Evolutionary conservation across 345 rosid genomes (phyloP).

Genomic region (Aegle marmelos): DNA sequence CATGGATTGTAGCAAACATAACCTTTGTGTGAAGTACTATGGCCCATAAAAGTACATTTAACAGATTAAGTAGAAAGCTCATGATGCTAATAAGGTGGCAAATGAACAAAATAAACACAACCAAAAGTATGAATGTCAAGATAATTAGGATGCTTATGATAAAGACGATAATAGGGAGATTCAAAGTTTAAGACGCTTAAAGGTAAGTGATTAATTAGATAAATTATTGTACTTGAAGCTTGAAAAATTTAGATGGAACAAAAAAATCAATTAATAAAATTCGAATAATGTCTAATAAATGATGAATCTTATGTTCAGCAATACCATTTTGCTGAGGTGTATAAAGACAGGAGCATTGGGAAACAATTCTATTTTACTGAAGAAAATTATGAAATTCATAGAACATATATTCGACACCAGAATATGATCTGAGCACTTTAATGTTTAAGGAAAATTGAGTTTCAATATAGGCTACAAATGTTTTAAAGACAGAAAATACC

Average conservation of each 20-base stretch:
- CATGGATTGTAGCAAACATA: not conserved
- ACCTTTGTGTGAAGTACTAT: not conserved
- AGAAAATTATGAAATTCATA: not conserved
- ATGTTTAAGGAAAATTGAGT: not conserved
- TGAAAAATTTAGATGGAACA: not conserved
- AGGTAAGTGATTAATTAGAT: not conserved
- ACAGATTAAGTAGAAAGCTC: not conserved
- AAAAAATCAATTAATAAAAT: not conserved
- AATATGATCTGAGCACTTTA: not conserved
- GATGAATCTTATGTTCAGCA: conserved; percentile 6
- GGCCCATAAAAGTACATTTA: not conserved
- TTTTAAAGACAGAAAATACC: not conserved
- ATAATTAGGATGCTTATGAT: not conserved
- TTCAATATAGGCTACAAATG: not conserved
- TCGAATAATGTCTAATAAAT: conserved; percentile 9
- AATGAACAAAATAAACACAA: not conserved
- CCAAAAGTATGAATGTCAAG: not conserved
- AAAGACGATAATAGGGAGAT: not conserved
- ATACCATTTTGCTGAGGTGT: too few relatives aligned
- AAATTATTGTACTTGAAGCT: not conserved
- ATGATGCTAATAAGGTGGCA: not conserved
- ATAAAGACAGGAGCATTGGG: conserved; percentile 1
- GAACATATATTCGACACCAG: conserved; percentile 7
- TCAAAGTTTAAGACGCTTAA: not conserved
- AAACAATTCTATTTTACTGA: not conserved